Conservation (phyloP, 1,139 yeast species). For the Blastobotrys arbuscula region DNA sequence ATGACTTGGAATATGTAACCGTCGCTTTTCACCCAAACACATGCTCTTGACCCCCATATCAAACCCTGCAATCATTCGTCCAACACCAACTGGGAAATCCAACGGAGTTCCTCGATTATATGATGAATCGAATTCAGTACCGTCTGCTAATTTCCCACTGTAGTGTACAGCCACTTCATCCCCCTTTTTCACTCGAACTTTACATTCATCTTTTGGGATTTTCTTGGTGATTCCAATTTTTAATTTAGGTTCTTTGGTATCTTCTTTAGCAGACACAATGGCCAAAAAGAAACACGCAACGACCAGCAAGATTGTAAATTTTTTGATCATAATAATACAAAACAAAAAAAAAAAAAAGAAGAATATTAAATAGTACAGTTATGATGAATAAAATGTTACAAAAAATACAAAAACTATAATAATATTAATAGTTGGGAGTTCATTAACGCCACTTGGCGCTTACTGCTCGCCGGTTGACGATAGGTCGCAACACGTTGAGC, state of each 20-base stretch:
- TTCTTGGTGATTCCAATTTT: constrained; percentile 41
- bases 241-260: constrained; percentile 25
- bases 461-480: constrained; percentile 43
- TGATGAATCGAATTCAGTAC: constrained; percentile 72
- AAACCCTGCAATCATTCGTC: constrained; percentile 84
- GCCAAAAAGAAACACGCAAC: background rate
- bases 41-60: constrained; percentile 72
- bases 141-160: constrained; percentile 59
- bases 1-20: constrained; percentile 67
- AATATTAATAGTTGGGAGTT: background rate
- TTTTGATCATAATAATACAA: no score
- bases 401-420: background rate
- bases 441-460: constrained; percentile 24
- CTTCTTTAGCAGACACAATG: constrained; percentile 8
- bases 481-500: constrained; percentile 49
- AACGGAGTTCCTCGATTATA: constrained; percentile 59
- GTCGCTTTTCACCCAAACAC: constrained; percentile 86
- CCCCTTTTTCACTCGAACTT: constrained; percentile 51
- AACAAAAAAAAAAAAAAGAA: background rate
- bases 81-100: constrained; percentile 61
- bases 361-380: no score
- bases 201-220: constrained; percentile 48
- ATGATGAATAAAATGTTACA: no score
- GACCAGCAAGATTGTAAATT: background rate
- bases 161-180: constrained; percentile 70